Conservation (phyloP, 2,329 filamentous ascomycete genomes). For the Sclerotinia subarctica region DNA sequence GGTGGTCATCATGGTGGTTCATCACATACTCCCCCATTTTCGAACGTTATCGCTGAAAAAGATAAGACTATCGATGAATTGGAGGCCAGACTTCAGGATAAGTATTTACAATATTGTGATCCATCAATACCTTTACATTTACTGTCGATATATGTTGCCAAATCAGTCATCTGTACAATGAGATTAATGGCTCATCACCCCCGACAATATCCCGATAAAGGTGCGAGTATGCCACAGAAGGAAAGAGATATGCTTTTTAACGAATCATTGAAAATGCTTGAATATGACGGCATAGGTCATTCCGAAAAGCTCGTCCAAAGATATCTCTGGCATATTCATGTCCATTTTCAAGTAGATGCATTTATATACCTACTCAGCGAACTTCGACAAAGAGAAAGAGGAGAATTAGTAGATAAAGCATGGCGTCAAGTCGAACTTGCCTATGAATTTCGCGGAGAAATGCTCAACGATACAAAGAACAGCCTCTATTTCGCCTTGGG, state of each 20-base stretch:
- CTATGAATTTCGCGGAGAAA: constrained; percentile 36
- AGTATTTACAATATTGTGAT: constrained; percentile 44
- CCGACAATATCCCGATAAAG: constrained; percentile 35
- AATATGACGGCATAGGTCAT: constrained; percentile 39
- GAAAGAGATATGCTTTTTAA: constrained; percentile 39
- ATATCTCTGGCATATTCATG: constrained; percentile 39
- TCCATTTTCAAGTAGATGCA: constrained; percentile 40
- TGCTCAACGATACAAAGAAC: constrained; percentile 34
- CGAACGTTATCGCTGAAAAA: constrained; percentile 27
- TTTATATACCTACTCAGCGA: constrained; percentile 41
- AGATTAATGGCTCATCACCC: constrained; percentile 39
- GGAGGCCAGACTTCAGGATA: constrained; percentile 41
- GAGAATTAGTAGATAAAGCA: constrained; percentile 35
- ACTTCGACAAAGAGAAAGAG: constrained; percentile 35
- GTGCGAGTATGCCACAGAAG: constrained; percentile 36
- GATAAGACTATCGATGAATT: constrained; percentile 35
- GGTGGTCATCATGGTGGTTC: not conserved
- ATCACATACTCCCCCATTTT: constrained; percentile 2
- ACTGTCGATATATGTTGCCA: constrained; percentile 33
- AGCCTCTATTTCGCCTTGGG: constrained; percentile 34
- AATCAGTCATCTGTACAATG: constrained; percentile 36
- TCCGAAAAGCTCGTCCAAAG: constrained; percentile 34
- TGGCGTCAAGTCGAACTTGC: constrained; percentile 36
- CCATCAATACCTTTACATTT: constrained; percentile 42
- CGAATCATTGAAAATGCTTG: constrained; percentile 40